These are phyloP conservation scores for Hysterangium stoloniferum DNA, from an alignment of 768 basidiomycete genomes.

Conservation along the genomic window DNA sequence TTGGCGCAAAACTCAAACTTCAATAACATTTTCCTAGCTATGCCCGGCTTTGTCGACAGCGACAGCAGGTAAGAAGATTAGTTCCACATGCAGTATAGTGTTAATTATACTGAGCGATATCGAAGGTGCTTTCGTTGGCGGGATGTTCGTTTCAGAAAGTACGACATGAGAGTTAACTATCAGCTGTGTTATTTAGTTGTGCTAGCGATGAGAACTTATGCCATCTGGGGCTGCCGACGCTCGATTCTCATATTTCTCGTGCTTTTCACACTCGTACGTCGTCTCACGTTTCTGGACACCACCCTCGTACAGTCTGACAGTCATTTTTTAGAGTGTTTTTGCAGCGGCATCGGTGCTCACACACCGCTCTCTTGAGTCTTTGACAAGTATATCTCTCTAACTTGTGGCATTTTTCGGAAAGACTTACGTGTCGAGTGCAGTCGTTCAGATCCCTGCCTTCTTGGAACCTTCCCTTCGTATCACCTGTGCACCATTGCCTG, in stretches of 20 bases:
- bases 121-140: background rate
- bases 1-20: background rate
- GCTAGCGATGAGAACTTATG: constrained; percentile 3
- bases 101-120: background rate
- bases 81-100: no score
- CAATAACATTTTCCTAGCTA: background rate
- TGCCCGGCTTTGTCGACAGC: background rate
- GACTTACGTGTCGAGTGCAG: background rate
- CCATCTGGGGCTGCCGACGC: constrained; percentile 1
- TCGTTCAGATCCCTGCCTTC: constrained; percentile 2
- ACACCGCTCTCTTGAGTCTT: background rate
- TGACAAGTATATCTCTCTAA: background rate
- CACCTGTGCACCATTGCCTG: constrained; percentile 3
- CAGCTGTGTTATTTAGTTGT: background rate
- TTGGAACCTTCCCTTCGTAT: background rate
- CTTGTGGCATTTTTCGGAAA: background rate
- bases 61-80: background rate
- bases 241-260: constrained; percentile 4
- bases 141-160: constrained; percentile 6
- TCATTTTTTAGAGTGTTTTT: background rate
- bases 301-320: background rate
- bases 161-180: background rate
- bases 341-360: background rate
- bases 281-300: background rate
- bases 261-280: constrained; percentile 1